A percentile compares a stretch with the other conserved stretches of the same genome.
Conservation (phyloP, 345 rosid genomes). For the Leavenworthia alabamica region DNA sequence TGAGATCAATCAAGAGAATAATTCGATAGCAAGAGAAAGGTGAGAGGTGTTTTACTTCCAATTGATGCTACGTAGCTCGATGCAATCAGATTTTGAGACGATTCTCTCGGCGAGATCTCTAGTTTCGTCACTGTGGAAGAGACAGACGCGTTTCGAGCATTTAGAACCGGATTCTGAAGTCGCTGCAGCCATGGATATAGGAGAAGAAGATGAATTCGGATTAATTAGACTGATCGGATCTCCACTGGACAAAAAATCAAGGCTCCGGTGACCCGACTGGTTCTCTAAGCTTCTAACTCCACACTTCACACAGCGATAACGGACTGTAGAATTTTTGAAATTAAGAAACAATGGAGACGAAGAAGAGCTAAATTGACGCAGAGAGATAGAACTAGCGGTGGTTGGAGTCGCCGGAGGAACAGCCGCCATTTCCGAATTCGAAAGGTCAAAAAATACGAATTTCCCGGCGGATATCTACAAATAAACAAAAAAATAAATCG, state of each 20-base stretch:
- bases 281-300: constrained; percentile 53
- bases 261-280: constrained; percentile 40
- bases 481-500: not conserved
- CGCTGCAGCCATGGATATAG: constrained; percentile 48
- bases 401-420: constrained; percentile 29
- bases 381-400: constrained; percentile 7
- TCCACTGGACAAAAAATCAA: constrained; percentile 44
- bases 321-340: constrained; percentile 9
- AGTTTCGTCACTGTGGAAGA: constrained; percentile 73
- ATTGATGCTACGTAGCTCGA: constrained; percentile 73
- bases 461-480: constrained; percentile 21
- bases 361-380: not conserved
- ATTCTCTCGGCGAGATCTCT: constrained; percentile 73
- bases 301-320: constrained; percentile 33
- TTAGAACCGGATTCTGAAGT: constrained; percentile 45
- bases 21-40: not conserved
- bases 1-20: not conserved
- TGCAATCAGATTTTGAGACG: constrained; percentile 63
- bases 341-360: constrained; percentile 20
- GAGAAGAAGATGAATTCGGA: constrained; percentile 27
- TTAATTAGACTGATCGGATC: constrained; percentile 44
- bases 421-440: constrained; percentile 31
- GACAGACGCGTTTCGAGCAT: constrained; percentile 53
- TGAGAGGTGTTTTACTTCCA: constrained; percentile 56
- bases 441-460: constrained; percentile 22